Base-by-base conservation (phyloP, 495 filamentous ascomycete genomes). In the Aspergillus asperescens region DNA sequence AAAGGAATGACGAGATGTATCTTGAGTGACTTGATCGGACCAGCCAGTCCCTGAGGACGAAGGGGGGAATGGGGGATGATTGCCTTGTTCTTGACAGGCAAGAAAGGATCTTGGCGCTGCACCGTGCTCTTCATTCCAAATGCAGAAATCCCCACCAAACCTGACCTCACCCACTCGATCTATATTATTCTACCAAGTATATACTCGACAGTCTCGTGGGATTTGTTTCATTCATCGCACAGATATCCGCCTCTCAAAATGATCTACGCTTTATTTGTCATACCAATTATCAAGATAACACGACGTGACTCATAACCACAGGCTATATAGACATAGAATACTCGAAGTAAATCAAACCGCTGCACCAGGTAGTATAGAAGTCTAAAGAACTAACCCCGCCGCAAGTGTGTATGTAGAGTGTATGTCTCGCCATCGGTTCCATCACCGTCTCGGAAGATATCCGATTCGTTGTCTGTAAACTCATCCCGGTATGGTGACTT, bases 391-490 rank as follows among this genome's bases (percentile, higher is more conserved):
- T 47, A 48, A 25, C 44, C 57, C 43, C 23, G 60, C 40, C 50
- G 54, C 31, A 76, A 54, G 57, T 78, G 77, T 7, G 62, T 65
- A 58, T 78, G 72, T 20, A 80, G 59, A n/a, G 67, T 68, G 49
- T 75, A 78, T n/a, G 69, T 62, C 42, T 74, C 74, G 44, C 59
- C 56, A 13, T 65, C 62, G 20, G 66, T 57, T 5, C 62, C 73
- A 47, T 74, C 70, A 3, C 67, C 75, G 38, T 73, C 69, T 35
- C 62, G 50, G 59, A 72, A 68, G 45, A 78, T 47, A 49, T 78
- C 70, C 38, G 75, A 77, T 45, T 80, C 76, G 54, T 78, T 76
- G 57, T 80, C 75, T n/a, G 75, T 78, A 50, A 78, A 77, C 35
- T 79, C 75, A 59, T 80, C 77, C 47, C 62, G 72, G 50, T 80